Evolutionary conservation across 129 eudicot genomes (phyloP), one percentile per base, ranked within the genome.

Genomic region (Ambrosia trifida): DNA sequence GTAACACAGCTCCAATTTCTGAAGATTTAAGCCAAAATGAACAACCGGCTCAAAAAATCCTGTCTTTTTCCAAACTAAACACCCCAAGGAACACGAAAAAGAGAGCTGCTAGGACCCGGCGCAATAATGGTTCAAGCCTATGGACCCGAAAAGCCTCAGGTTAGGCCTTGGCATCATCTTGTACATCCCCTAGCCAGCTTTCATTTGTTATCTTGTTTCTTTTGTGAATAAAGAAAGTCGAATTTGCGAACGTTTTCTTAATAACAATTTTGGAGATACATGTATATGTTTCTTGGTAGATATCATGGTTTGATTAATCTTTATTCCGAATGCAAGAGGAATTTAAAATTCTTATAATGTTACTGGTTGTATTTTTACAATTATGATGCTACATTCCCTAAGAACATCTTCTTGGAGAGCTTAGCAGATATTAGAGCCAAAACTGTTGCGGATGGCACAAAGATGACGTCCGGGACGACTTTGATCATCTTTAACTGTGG

Each of bases 381-480:
- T 82, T 66, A 83, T 33, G 87, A 74, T 4, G 83, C 86, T 10
- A 81, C 72, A 35, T 75, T 78, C 19, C 85, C 84, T 33, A 79
- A 77, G 71, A 89, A 80, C 78, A 89, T 73, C n/a, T 81, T 85
- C 72, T 86, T 76, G 11, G 96, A 94, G 43, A 94, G 74, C 80
- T 89, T 94, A 46, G 88, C 98, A 6, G 93, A 83, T 43, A 89
- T 75, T 72, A 94, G 93, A 73, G 98, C 98, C 75, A 89, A 56
- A 11, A 94, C 61, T 0, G 98, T 94, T 73, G 96, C 96, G 11
- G 98, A 65, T 24, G 98, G 98, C 56, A 94, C 96, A 46, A 89
- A 94, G 53, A 94, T 54, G 66, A 89, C 97, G 36, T 94, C 98
- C 0, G 98, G 98, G 66, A 89, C 78, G 44, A 66, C 71, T 81